These are phyloP conservation scores for Xerocomus nothofagi DNA, from an alignment of 1,284 basidiomycete genomes.

Conservation along the genomic window DNA sequence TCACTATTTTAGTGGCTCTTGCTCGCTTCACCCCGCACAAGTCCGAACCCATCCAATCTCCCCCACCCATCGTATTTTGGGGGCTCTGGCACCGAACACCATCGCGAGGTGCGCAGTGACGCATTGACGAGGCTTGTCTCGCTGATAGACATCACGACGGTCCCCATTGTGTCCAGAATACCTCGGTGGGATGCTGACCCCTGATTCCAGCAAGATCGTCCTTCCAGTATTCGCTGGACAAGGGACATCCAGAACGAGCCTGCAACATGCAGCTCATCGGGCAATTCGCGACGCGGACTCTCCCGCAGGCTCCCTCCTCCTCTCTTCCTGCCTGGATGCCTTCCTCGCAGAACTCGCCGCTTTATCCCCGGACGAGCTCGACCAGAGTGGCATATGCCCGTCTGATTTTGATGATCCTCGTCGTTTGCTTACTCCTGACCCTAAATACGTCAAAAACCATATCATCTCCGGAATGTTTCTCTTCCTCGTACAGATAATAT, in stretches of 20 bases:
- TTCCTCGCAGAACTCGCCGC: constrained; percentile 50
- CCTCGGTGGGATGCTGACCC: constrained; percentile 8
- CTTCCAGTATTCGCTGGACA: constrained; percentile 59
- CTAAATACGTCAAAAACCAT: constrained; percentile 43
- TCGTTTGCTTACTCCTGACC: constrained; percentile 40
- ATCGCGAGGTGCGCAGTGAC: constrained; percentile 12
- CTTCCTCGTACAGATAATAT: constrained; percentile 52
- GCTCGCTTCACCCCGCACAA: neutral
- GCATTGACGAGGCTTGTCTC: neutral
- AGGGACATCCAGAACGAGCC: constrained; percentile 42
- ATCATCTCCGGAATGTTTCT: constrained; percentile 51
- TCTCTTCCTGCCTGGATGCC: constrained; percentile 49
- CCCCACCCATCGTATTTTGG: neutral
- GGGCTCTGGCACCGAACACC: constrained; percentile 1
- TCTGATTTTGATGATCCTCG: constrained; percentile 42
- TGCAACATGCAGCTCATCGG: constrained; percentile 38
- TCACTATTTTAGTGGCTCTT: constrained; percentile 21
- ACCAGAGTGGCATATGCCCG: constrained; percentile 40
- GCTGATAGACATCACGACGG: constrained; percentile 5
- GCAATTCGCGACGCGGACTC: constrained; percentile 42
- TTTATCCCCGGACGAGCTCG: constrained; percentile 40
- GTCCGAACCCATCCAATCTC: constrained; percentile 8
- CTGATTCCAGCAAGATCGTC: constrained; percentile 7
- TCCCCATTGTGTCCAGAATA: neutral
- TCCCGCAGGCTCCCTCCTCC: constrained; percentile 41